Base-by-base conservation (phyloP, 805 yeast species). In the Wickerhamomyces canadensis region DNA sequence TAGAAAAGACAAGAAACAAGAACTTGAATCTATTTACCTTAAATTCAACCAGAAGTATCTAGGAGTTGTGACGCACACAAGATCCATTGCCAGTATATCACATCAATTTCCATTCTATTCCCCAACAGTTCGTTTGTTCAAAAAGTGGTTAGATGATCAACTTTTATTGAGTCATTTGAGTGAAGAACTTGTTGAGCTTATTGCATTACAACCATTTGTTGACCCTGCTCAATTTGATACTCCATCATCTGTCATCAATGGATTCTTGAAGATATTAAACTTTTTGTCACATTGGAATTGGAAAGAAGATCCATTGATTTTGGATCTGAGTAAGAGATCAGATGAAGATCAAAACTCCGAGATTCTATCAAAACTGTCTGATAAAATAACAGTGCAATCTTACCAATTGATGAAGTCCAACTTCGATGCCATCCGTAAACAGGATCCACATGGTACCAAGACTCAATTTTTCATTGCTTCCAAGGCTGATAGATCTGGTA, bases 261-360 rank as follows among this genome's bases (percentile, higher is more conserved):
- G 96, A 6, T 87, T 93, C 55, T 64, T 85, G 41, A 79, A 93
- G 41, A 72, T 80, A 11, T 57, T 93, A 27, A 66, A 74, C 33
- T 84, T 82, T 51, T 58, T 93, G 31, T 72, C 95, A 19, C 62
- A 62, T 30, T 93, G 98, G 98, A 88, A 93, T 58, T 93, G 98
- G 98, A 82, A 76, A 50, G 94, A 84, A 44, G 87, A 82, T 33
- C 83, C 96, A 1, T 62, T 93, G 43, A 74, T 89, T 37, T 62
- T 93, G 42, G 97, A 93, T 52, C 62, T 86, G 47, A 78, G 81
- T 12, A 78, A 69, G 40, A 74, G 74, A 42, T 53, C 56, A 9
- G 61, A 58, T 15, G 58, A 61, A 37, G 62, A 65, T 7, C 67
- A 61, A 18, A 63, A 57, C 25, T 33, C 55, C 15, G 63, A 54